Evolutionary conservation across 176 grass and related monocot genomes (phyloP), one percentile per base, ranked within the genome.

Genomic region (Hordeum marinum): DNA sequence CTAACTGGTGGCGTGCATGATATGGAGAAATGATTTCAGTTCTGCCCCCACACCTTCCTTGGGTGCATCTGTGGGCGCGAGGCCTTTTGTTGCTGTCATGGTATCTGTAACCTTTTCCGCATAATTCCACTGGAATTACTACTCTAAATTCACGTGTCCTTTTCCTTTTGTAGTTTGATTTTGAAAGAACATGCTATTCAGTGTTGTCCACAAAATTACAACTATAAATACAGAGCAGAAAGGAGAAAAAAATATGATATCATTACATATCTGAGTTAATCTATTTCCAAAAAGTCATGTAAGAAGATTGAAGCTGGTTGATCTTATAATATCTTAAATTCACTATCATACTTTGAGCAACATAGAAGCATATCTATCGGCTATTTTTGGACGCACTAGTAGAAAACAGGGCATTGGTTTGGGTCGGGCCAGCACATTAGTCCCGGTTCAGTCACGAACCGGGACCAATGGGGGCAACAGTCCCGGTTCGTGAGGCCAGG

Each of bases 1-100:
- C 71, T 31, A 64, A 85, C 21, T 72, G 78, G 79, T 92, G 87
- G 39, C 14, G 75, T 83, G 64, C 46, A 72, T 78, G 63, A 60
- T 75, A 75, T 61, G 37, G 37, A 46, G 57, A 40, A 41, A 63
- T 68, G 61, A 87, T 85, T 77, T 77, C 40, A 12, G 40, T 77
- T 71, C 76, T 82, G 79, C 70, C 66, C 55, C 63, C 83, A 76
- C 61, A 74, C n/a, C 11, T 27, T 55, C 72, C 55, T 57, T 63
- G 75, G 54, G 65, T 85, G 78, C 72, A 77, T 40, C 2, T 63
- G 66, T 77, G 24, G 77, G 67, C 20, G 40, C 32, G 58, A 65
- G 40, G 66, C 24, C 64, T 43, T 77, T 83, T 72, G 69, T 66
- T 43, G 57, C 0, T 14, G 43, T 60, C 37, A 36, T 17, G 52